A percentile compares a stretch with the other conserved stretches of the same genome.
phyloP scores from a whole-genome alignment of 1,284 basidiomycete species.

The Ganoderma lucidum region DNA sequence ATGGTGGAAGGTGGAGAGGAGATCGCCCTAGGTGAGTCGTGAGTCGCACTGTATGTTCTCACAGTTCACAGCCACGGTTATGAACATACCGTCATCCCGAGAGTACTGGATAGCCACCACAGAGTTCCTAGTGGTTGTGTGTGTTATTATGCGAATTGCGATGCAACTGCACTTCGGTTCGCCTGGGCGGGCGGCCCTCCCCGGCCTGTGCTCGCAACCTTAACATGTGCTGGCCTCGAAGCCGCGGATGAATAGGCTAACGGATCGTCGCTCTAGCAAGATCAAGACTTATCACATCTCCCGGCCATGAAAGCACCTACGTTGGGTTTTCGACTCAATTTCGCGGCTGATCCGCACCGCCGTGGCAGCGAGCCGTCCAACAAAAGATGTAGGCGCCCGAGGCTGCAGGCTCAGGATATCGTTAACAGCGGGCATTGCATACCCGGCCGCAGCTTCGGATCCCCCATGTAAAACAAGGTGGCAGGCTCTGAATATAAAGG shows the following conservation, averaged over 20 bases:
- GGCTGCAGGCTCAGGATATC: neutral
- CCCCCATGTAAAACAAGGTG: neutral
- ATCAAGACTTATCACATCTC: neutral
- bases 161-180: neutral
- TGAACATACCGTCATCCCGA: neutral
- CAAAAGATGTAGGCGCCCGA: neutral
- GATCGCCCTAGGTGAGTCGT: neutral
- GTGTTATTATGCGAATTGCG: neutral
- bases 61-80: neutral
- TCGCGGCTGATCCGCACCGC: neutral
- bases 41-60: neutral
- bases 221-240: neutral
- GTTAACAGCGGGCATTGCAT: neutral
- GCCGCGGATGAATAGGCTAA: neutral
- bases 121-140: neutral
- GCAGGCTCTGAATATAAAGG: neutral
- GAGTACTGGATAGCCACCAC: neutral
- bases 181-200: neutral
- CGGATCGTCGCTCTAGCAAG: neutral
- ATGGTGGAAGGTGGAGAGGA: neutral
- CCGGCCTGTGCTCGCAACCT: neutral
- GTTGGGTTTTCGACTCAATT: neutral
- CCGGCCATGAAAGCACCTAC: neutral
- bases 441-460: neutral
- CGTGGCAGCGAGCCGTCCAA: neutral